A percentile compares a stretch with the other conserved stretches of the same genome.
Conservation (phyloP, 371 early-diverging fungal species). For the Mortierella sp. region DNA sequence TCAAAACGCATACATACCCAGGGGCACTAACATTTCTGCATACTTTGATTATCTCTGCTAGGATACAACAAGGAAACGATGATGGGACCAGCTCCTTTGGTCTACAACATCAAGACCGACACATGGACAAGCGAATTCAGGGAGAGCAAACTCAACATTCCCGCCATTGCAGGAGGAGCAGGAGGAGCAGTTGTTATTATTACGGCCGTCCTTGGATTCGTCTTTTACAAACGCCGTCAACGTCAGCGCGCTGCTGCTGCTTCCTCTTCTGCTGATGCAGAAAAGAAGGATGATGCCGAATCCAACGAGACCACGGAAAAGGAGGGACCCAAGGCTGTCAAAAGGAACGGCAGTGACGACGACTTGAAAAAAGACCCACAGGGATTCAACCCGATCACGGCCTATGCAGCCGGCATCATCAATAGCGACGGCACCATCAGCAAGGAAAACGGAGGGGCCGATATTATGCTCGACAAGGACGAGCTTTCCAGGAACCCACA, state of each 20-base stretch:
- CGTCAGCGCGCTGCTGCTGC: too few relatives aligned
- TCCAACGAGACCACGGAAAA: not conserved
- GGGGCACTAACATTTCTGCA: too few relatives aligned
- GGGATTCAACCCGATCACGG: not conserved
- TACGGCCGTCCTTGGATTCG: not conserved
- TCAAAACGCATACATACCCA: too few relatives aligned
- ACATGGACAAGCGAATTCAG: not conserved
- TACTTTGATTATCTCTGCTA: too few relatives aligned
- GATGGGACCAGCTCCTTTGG: not conserved
- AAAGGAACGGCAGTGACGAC: not conserved
- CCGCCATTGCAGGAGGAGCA: not conserved
- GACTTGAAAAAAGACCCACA: not conserved
- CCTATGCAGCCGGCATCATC: not conserved
- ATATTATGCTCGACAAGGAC: not conserved
- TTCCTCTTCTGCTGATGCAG: too few relatives aligned
- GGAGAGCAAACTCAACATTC: not conserved
- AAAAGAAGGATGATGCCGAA: not conserved
- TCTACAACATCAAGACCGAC: conserved; percentile 4
- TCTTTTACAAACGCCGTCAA: not conserved
- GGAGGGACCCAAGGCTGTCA: not conserved
- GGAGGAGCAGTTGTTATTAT: not conserved
- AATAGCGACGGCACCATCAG: too few relatives aligned
- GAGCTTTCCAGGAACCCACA: not conserved
- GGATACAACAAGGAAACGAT: not conserved
- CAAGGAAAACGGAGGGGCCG: too few relatives aligned